Base-by-base conservation (phyloP, 2,329 filamentous ascomycete species). In the Calonectria honghensis region DNA sequence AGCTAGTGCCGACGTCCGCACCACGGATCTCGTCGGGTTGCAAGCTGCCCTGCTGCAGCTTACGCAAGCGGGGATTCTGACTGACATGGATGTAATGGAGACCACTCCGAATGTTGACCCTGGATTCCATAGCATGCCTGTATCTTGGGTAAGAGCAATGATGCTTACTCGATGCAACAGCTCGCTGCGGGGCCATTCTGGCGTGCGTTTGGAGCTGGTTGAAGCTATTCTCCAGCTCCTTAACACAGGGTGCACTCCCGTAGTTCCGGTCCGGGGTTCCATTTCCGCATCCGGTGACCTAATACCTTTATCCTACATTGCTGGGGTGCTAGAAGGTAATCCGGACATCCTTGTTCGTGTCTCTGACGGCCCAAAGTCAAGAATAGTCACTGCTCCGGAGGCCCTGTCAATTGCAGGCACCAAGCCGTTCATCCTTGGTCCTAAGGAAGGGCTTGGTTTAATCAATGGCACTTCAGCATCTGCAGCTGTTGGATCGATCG, bases 101-200 rank as follows among this genome's bases (percentile, higher is more conserved):
- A n/a, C 31, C 29, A 35, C 16, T 20, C 4, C 18, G 13, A 57
- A 57, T 35, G 9, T n/a, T 57, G 52, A 57, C 7, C 7, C 31
- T 4, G 52, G 18, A 10, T 57, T 35, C 52, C 52, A 57, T 13
- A 57, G 52, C 52, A 57, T 57, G 52, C 52, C 52, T 32, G 31
- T 32, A 1, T 32, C 18, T 3, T 57, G 52, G 52, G 52, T 57
- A 6, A 35, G 52, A 13, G 52, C 52, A 11, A 57, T 32, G 29
- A 57, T 57, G 52, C 52, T 57, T 6, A 10, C 24, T 31, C 52
- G 52, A 13, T 57, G 52, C 31, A 57, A 57, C 52, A 57, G 35
- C 52, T 31, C 31, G 18, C 29, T 57, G 16, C 52, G 52, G 10
- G 29, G 52, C 16, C 52, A 57, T 9, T 57, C 52, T 9, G 52